Percentiles rank a stretch among this genome's conserved stretches.
phyloP scores from a whole-genome alignment of 495 filamentous ascomycete species.

The Penicillium parvum region DNA sequence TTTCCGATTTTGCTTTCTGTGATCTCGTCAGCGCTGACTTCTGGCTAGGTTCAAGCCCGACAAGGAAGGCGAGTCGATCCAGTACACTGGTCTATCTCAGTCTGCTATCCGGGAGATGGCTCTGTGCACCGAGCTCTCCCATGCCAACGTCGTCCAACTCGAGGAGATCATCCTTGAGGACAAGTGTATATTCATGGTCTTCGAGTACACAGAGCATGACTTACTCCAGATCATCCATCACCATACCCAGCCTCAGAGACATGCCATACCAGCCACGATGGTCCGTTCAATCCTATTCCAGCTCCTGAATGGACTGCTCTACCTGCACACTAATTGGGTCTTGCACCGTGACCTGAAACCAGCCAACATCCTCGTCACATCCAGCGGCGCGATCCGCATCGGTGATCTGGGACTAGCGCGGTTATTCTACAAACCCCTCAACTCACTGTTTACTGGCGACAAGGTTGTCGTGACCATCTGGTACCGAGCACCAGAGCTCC shows the following conservation, averaged over 20 bases:
- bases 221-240: conserved; percentile 97
- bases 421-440: conserved; percentile 88
- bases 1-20: conserved; percentile 1
- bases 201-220: conserved; percentile 97
- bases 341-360: conserved; percentile 95
- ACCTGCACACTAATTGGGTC: conserved; percentile 96
- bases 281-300: conserved; percentile 94
- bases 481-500: conserved; percentile 94
- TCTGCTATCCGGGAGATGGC: conserved; percentile 98
- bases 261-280: conserved; percentile 80
- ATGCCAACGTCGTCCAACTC: conserved; percentile 85
- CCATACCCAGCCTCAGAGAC: conserved; percentile 82
- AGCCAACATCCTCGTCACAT: conserved; percentile 98
- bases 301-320: conserved; percentile 87
- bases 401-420: conserved; percentile 90
- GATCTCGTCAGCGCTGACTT: conserved; percentile 8
- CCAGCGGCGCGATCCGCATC: conserved; percentile 81
- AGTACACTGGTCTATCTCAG: conserved; percentile 97
- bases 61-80: conserved; percentile 90
- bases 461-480: conserved; percentile 99
- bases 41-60: conserved; percentile 86
- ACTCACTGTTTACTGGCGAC: conserved; percentile 86
- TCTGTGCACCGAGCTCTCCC: conserved; percentile 88
- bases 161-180: conserved; percentile 97
- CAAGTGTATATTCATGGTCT: conserved; percentile 99